Evolutionary conservation across 371 early-diverging fungal genomes (phyloP).

Genomic region (Actinomucor elegans): DNA sequence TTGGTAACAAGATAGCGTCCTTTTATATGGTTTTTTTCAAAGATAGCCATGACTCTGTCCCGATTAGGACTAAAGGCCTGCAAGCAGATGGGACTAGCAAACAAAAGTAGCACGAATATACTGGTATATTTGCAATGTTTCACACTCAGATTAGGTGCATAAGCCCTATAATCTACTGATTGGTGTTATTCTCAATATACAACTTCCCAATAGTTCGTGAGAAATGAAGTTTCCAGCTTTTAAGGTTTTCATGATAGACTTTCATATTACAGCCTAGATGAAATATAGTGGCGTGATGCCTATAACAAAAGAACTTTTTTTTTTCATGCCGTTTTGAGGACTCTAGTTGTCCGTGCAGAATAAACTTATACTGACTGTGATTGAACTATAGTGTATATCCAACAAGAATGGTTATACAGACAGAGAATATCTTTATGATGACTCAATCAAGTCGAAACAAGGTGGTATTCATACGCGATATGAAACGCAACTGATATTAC

Average conservation of each 20-base stretch:
- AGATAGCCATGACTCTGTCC: neutral
- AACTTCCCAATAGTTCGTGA: slow-evolving; percentile 4
- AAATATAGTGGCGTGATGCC: slow-evolving; percentile 8
- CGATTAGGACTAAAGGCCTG: neutral
- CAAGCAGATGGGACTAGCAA: neutral
- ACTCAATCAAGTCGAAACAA: too few species aligned
- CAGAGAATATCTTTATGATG: too few species aligned
- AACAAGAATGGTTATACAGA: too few species aligned
- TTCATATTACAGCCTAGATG: too few species aligned
- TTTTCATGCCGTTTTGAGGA: too few species aligned
- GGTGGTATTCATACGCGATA: too few species aligned
- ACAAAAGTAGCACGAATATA: neutral
- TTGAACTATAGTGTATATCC: too few species aligned
- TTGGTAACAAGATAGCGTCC: neutral
- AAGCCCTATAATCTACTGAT: neutral
- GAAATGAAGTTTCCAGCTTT: slow-evolving; percentile 9
- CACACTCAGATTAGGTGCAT: neutral
- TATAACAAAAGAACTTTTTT: too few species aligned
- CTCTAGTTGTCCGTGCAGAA: too few species aligned
- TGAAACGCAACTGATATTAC: too few species aligned
- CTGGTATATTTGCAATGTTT: slow-evolving; percentile 9
- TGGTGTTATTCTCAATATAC: slow-evolving; percentile 1
- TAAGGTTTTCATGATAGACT: neutral
- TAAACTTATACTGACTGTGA: too few species aligned
- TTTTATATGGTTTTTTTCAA: slow-evolving; percentile 4